Percentiles rank a stretch among this genome's conserved stretches.
Evolutionary conservation across 2,329 filamentous ascomycete genomes (phyloP).

Genomic region (Colletotrichum orchidophilum): DNA sequence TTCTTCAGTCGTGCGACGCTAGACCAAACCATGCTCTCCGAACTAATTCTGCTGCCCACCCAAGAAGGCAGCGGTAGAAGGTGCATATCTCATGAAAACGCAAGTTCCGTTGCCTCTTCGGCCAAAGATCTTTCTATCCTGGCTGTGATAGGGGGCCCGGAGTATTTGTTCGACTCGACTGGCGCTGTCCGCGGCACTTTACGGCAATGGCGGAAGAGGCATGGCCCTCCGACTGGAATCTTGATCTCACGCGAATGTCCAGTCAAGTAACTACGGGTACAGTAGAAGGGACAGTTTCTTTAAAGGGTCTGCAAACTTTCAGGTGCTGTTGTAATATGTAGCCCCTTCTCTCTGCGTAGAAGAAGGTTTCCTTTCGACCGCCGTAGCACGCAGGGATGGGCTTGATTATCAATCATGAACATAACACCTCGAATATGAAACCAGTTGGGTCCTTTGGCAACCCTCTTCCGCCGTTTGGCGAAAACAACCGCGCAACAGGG

Average conservation of each 20-base stretch:
- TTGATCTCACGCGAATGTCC: neutral
- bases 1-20: conserved; percentile 15
- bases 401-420: neutral
- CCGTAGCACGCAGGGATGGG: conserved; percentile 15
- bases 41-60: neutral
- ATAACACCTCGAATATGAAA: neutral
- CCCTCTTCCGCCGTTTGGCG: neutral
- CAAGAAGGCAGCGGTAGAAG: neutral
- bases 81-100: neutral
- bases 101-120: neutral
- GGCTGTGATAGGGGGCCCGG: neutral
- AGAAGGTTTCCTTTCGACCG: neutral
- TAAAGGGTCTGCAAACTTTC: neutral
- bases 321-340: neutral
- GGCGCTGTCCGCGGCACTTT: neutral
- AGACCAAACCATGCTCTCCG: conserved; percentile 6
- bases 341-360: conserved; percentile 13
- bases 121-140: neutral
- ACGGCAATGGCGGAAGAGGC: neutral
- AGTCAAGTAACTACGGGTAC: too few relatives aligned
- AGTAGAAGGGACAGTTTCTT: neutral
- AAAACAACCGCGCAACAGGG: neutral
- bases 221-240: neutral
- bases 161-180: neutral
- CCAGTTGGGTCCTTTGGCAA: neutral